Conservation (phyloP, 2,329 filamentous ascomycete species). For the Huntiella omanensis region DNA sequence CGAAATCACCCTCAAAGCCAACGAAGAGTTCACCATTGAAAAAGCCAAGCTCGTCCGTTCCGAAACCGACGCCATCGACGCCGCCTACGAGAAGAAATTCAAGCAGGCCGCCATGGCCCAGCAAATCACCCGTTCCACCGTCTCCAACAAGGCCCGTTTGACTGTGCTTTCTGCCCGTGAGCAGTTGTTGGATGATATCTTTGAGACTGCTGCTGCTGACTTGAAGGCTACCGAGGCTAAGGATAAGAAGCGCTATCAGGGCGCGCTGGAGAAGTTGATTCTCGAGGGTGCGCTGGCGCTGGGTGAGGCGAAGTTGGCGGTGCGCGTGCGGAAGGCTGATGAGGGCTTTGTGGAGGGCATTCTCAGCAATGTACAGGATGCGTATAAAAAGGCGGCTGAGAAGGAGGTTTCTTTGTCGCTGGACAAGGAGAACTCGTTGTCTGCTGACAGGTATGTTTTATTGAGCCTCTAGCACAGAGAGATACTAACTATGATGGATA, state of each 20-base stretch:
- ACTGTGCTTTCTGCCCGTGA: slow-evolving; percentile 74
- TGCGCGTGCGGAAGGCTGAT: slow-evolving; percentile 68
- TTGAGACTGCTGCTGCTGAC: slow-evolving; percentile 59
- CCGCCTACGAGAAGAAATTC: slow-evolving; percentile 93
- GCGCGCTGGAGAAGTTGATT: slow-evolving; percentile 58
- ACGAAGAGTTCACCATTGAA: slow-evolving; percentile 97
- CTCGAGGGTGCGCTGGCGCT: slow-evolving; percentile 83
- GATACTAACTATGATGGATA: slow-evolving; percentile 14
- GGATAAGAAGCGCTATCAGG: slow-evolving; percentile 58
- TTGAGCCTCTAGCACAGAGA: not conserved
- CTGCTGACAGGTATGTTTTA: slow-evolving; percentile 60
- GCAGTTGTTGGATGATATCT: slow-evolving; percentile 77
- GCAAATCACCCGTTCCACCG: slow-evolving; percentile 92
- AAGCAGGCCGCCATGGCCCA: slow-evolving; percentile 97
- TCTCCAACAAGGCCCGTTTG: slow-evolving; percentile 89
- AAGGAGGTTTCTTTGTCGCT: slow-evolving; percentile 51
- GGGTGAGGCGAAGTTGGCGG: slow-evolving; percentile 55
- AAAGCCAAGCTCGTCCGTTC: slow-evolving; percentile 96
- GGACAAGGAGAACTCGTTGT: slow-evolving; percentile 60
- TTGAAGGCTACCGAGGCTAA: slow-evolving; percentile 39
- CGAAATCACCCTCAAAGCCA: slow-evolving; percentile 95
- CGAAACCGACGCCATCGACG: slow-evolving; percentile 85
- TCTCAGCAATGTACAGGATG: slow-evolving; percentile 53
- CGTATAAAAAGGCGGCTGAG: slow-evolving; percentile 65
- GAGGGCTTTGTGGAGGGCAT: slow-evolving; percentile 58